Evolutionary conservation across 1,284 basidiomycete species (phyloP).

Genomic region (Rhodotorula mucilaginosa): DNA sequence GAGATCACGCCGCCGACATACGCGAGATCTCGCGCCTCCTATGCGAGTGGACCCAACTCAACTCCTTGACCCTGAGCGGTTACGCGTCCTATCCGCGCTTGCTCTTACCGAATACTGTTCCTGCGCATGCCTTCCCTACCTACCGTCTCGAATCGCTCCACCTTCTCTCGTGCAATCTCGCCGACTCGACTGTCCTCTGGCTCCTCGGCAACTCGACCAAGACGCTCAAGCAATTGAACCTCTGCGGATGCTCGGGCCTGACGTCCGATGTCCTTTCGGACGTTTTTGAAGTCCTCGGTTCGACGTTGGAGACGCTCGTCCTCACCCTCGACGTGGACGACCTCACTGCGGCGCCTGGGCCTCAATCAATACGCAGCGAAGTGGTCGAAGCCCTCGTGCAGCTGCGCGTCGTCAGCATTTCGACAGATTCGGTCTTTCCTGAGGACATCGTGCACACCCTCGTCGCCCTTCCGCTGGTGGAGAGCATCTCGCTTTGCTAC

Average conservation of each 20-base stretch:
- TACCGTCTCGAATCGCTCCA: conserved; percentile 14
- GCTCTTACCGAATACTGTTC: not conserved
- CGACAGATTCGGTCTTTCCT: conserved; percentile 14
- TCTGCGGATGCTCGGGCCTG: not conserved
- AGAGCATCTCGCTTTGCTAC: not conserved
- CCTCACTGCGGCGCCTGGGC: not conserved
- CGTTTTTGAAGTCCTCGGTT: conserved; percentile 7
- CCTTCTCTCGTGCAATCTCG: conserved; percentile 10
- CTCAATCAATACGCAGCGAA: not conserved
- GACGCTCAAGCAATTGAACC: conserved; percentile 2
- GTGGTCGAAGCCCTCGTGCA: not conserved
- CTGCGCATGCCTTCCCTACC: not conserved
- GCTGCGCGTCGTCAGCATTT: conserved; percentile 2
- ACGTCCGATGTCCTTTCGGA: not conserved
- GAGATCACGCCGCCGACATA: conserved; percentile 3
- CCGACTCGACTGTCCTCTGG: conserved; percentile 3
- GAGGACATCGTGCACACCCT: not conserved
- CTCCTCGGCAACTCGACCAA: conserved; percentile 13
- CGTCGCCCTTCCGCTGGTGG: not conserved
- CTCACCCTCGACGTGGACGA: conserved; percentile 20
- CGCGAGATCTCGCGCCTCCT: conserved; percentile 6
- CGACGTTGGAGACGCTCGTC: conserved; percentile 4
- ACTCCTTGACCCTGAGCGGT: conserved; percentile 4
- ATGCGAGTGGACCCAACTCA: conserved; percentile 2
- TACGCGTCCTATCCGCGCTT: conserved; percentile 10